Evolutionary conservation across 495 filamentous ascomycete genomes (phyloP).

Genomic region (Bryoglossum gracile): DNA sequence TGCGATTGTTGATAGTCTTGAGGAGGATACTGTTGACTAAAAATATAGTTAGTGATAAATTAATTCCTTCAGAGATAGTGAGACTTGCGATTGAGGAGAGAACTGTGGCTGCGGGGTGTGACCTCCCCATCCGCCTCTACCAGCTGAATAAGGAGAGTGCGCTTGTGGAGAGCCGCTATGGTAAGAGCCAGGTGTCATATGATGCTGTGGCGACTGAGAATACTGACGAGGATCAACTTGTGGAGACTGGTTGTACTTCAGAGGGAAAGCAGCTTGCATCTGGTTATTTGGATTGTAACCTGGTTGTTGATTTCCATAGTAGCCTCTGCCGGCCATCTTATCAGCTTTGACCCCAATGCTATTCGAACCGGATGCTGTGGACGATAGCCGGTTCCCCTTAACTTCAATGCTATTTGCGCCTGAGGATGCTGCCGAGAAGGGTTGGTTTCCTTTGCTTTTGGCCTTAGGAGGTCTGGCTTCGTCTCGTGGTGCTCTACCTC

Average conservation of each 20-base stretch:
- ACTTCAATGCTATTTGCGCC: slow-evolving; percentile 24
- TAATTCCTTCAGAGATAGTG: no score
- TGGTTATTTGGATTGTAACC: slow-evolving; percentile 32
- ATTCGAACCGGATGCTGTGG: slow-evolving; percentile 24
- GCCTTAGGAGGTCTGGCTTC: slow-evolving; percentile 14
- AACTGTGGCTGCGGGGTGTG: slow-evolving; percentile 52
- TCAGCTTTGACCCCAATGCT: slow-evolving; percentile 31
- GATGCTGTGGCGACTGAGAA: slow-evolving; percentile 51
- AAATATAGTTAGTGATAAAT: neutral
- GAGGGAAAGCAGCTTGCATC: slow-evolving; percentile 31
- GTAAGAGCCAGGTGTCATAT: slow-evolving; percentile 36
- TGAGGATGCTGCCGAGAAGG: slow-evolving; percentile 14
- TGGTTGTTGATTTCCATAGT: slow-evolving; percentile 27
- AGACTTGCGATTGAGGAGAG: slow-evolving; percentile 42
- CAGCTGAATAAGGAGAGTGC: slow-evolving; percentile 54
- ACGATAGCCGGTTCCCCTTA: slow-evolving; percentile 5
- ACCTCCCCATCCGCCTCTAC: slow-evolving; percentile 46
- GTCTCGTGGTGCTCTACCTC: slow-evolving; percentile 15
- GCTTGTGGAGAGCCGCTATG: slow-evolving; percentile 58
- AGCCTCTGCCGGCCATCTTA: slow-evolving; percentile 31
- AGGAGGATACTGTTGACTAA: slow-evolving; percentile 18
- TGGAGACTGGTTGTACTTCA: slow-evolving; percentile 28
- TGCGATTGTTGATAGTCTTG: slow-evolving; percentile 32
- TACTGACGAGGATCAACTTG: slow-evolving; percentile 40
- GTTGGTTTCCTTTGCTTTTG: slow-evolving; percentile 4